Base-by-base conservation (phyloP, 768 basidiomycete species). In the Suillus bovinus region DNA sequence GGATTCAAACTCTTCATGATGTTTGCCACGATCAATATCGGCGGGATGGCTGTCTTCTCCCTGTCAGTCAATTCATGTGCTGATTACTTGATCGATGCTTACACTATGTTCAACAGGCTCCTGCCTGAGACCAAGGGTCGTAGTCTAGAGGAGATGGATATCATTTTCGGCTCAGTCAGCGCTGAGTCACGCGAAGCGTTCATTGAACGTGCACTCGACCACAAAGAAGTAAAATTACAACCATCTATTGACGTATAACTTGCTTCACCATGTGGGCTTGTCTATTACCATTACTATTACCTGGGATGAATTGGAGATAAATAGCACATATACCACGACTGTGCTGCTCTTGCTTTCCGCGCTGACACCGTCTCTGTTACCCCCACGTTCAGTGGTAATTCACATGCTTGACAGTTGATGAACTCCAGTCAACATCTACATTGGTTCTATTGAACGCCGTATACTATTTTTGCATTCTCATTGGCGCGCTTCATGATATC, bases 1-100 rank as follows among this genome's bases (percentile, higher is more conserved):
- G 87, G 87, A 0, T 92, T 82, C 75, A 90, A 91, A 75, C 77
- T 91, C 58, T 92, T 91, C 78, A 73, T 92, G 68, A 84, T 90
- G 82, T 92, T 91, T 69, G 91, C 79, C 2, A 78, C 89, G 27
- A 82, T 93, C 74, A 90, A 93, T 74, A 78, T 91, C 44, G 84
- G 78, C 38, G 90, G 82, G 20, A 88, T 91, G 86, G 86, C 77
- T 34, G 71, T 79, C 14, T 92, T 93, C 72, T 77, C 89, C 0
- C 70, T 88, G 86, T 90, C 63, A 68, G 82, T 73, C 9, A 4
- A 9, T 9, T n/a, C 42, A 14, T 57, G 55, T 29, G n/a, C 29
- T 16, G 29, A 29, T 33, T 22, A 27, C 10, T 63, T 59, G 27
- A 11, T 54, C 11, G 4, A 59, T 59, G 13, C 61, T 39, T 27